phyloP scores from a whole-genome alignment of 768 basidiomycete species.

The Clathrus columnatus region DNA sequence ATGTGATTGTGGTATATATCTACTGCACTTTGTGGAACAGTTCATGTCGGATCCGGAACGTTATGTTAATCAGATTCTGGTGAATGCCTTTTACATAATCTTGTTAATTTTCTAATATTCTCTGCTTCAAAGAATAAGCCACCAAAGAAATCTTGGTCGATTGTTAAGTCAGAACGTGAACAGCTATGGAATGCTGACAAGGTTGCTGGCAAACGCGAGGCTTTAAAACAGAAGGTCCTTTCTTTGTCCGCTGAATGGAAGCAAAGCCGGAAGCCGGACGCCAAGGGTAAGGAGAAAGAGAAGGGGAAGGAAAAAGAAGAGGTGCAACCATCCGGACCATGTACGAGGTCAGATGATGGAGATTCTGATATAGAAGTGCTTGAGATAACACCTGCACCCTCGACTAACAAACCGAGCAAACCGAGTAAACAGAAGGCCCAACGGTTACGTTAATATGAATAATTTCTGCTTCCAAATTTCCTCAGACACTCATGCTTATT shows the following conservation, averaged over 20 bases:
- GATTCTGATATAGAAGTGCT: conserved; percentile 11
- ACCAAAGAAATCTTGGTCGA: conserved; percentile 3
- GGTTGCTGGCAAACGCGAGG: conserved; percentile 12
- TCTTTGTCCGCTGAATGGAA: conserved; percentile 6
- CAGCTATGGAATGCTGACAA: conserved; percentile 13
- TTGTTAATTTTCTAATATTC: neutral
- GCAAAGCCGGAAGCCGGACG: neutral
- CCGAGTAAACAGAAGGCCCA: neutral
- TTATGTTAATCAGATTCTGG: conserved; percentile 42
- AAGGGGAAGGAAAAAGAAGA: neutral
- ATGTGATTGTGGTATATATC: conserved; percentile 88
- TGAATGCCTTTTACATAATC: conserved; percentile 10
- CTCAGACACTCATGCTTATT: neutral
- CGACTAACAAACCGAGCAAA: neutral
- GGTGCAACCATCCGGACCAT: neutral
- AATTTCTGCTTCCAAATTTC: too few relatives aligned
- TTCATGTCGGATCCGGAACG: conserved; percentile 58
- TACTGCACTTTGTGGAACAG: conserved; percentile 76
- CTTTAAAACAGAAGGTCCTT: neutral
- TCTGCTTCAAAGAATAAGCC: neutral
- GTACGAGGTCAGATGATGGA: neutral
- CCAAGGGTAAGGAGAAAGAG: conserved; percentile 2
- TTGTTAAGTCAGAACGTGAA: conserved; percentile 1
- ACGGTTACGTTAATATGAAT: conserved; percentile 5
- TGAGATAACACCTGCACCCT: neutral